A percentile compares a stretch with the other conserved stretches of the same genome.
These are phyloP conservation scores for Verticillium tricorpus DNA, from an alignment of 2,329 filamentous ascomycete genomes.

Conservation along the genomic window DNA sequence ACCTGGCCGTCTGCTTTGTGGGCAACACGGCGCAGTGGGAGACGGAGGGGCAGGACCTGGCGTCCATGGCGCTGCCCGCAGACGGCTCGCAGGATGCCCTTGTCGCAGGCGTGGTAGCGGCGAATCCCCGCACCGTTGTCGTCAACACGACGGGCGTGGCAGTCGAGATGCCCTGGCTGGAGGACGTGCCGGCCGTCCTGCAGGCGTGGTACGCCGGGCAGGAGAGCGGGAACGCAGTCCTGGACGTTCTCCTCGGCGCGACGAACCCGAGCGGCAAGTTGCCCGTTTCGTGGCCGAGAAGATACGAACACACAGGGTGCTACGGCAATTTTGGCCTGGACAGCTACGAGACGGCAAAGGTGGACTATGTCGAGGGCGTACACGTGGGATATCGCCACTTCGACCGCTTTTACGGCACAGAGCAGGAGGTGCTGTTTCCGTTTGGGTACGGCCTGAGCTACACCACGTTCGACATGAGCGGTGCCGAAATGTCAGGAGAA, in stretches of 20 bases:
- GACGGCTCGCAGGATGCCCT: slow-evolving; percentile 56
- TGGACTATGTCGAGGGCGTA: slow-evolving; percentile 67
- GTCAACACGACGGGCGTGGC: slow-evolving; percentile 66
- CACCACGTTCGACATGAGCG: slow-evolving; percentile 62
- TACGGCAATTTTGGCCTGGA: slow-evolving; percentile 62
- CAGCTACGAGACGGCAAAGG: slow-evolving; percentile 58
- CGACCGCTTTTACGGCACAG: slow-evolving; percentile 44
- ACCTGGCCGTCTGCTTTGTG: slow-evolving; percentile 64
- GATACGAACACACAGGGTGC: slow-evolving; percentile 62
- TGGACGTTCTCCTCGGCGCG: slow-evolving; percentile 60
- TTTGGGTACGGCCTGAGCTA: slow-evolving; percentile 74
- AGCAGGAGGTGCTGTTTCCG: slow-evolving; percentile 57
- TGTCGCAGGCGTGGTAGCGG: slow-evolving; percentile 55
- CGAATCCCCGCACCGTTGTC: slow-evolving; percentile 63
- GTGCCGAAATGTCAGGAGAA: slow-evolving; percentile 43
- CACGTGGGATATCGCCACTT: slow-evolving; percentile 73
- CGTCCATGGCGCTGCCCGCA: slow-evolving; percentile 65
- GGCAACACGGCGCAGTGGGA: slow-evolving; percentile 73
- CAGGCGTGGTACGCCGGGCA: slow-evolving; percentile 75
- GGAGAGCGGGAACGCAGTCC: slow-evolving; percentile 65
- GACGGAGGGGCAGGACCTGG: slow-evolving; percentile 68
- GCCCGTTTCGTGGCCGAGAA: slow-evolving; percentile 60
- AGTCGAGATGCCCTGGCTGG: slow-evolving; percentile 66
- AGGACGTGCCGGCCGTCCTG: slow-evolving; percentile 59
- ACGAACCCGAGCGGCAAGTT: slow-evolving; percentile 65